Evolutionary conservation across 164 flowering plant genomes (phyloP), one percentile per base, ranked within the genome.

Genomic region (Macadamia tetraphylla): DNA sequence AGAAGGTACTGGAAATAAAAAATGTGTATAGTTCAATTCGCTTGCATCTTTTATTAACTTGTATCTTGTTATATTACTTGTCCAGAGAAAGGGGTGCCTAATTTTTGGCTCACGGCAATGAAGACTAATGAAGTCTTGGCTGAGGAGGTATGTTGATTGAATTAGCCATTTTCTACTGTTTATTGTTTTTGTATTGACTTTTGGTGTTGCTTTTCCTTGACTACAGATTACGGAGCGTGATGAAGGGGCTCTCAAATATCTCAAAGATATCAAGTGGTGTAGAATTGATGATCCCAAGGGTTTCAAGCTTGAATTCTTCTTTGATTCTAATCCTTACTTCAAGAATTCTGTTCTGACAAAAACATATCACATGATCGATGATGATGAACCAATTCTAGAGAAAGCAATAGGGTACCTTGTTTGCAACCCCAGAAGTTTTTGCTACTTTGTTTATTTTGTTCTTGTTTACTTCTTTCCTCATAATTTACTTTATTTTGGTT

Each of bases 361-460:
- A 72, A 78, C 75, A 6, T 81, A 83, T 70, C 83, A 83, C 68
- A 80, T 81, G 85, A 76, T 80, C 67, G 85, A 81, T 71, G 85
- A 78, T 11, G 79, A 80, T 70, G 83, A 82, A 56, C 83, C 83
- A 43, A 80, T 80, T 60, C 49, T 80, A 3, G 82, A 78, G 73
- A 80, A 78, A 70, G 85, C 85, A 56, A 82, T 80, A 10, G 85
- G 85, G 84, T 81, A 63, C 18, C 31, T 73, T 58, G 9, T 32
- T 64, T 29, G 32, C 63, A 49, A 42, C 30, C 32, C 30, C 44
- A 13, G 43, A 55, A 9, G 49, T 13, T n/a, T 29, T 69, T 23
- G 13, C 6, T 1, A 12, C 13, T 12, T 1, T 10, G 29, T 57
- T 15, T 29, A 29, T 11, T 64, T 17, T 17, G 29, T 23, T 18